phyloP scores from a whole-genome alignment of 768 basidiomycete species.

The Trametes meyenii region DNA sequence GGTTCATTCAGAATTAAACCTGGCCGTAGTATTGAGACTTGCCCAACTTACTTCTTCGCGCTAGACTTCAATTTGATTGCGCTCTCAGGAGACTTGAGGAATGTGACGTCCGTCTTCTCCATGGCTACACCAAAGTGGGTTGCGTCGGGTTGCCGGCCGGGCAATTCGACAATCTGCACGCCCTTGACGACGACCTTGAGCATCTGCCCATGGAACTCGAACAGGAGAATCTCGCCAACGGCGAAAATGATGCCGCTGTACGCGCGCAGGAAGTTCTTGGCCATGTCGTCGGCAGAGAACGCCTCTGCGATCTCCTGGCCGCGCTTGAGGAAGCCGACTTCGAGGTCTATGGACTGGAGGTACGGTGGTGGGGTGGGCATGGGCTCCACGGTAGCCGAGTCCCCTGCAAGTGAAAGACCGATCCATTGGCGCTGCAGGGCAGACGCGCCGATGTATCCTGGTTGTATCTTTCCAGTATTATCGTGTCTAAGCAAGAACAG shows the following conservation, averaged over 20 bases:
- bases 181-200: conserved; percentile 71
- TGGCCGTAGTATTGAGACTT: conserved; percentile 27
- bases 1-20: neutral
- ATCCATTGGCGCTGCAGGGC: conserved; percentile 88
- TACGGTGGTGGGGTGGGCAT: conserved; percentile 55
- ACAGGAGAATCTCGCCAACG: conserved; percentile 68
- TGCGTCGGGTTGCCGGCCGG: conserved; percentile 51
- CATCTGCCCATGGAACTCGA: conserved; percentile 88
- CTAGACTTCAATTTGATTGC: conserved; percentile 90
- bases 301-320: conserved; percentile 60
- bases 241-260: conserved; percentile 75
- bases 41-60: conserved; percentile 68
- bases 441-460: conserved; percentile 76
- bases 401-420: conserved; percentile 76
- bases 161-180: conserved; percentile 60
- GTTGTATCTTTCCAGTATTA: conserved; percentile 67
- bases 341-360: conserved; percentile 79
- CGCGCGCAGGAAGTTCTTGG: conserved; percentile 69
- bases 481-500: conserved; percentile 60
- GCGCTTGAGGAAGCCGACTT: conserved; percentile 65
- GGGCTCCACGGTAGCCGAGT: conserved; percentile 70
- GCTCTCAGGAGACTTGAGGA: conserved; percentile 82
- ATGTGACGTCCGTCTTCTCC: conserved; percentile 89
- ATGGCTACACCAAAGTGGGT: conserved; percentile 73
- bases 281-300: conserved; percentile 90